Base-by-base conservation (phyloP, 2,329 filamentous ascomycete genomes). In the Albophoma yamanashiensis region DNA sequence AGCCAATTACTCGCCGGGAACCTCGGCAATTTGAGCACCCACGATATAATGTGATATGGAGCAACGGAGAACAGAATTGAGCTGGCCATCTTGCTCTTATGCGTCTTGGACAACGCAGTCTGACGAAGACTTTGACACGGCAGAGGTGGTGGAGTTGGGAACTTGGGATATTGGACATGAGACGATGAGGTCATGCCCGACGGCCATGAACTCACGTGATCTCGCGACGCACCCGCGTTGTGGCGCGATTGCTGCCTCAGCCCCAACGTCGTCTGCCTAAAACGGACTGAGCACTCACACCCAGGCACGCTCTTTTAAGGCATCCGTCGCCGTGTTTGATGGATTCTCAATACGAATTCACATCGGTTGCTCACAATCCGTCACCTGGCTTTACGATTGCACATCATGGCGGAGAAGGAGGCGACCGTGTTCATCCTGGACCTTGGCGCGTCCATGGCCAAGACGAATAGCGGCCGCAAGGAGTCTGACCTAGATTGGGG, bases 341-440 rank as follows among this genome's bases (percentile, higher is more conserved):
- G 50, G 31, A 22, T 22, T n/a, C 6, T n/a, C 22, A 22, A 15
- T 11, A 55, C 31, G 12, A n/a, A n/a, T 38, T 38, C 20, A 12
- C 50, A 55, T 22, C 31, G 14, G 31, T 5, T 22, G 31, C 31
- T 36, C 31, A n/a, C 22, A 53, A 36, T 14, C 50, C n/a, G 47
- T 9, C 31, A 22, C 25, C n/a, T 36, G 6, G 2, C 4, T 34
- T 15, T 27, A 42, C 27, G 25, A 12, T 31, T 60, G 17, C 22
- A 27, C 58, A 59, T 59, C 14, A 97, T 97, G 93, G 89, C 92
- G 14, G 87, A 89, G 63, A 99, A 99, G 73, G 91, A 97, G 77
- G 91, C 92, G 11, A 94, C 89, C 0, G 84, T 97, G 52, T 99
- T 94, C 73, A 88, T 99, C 66, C 76, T 99, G 62, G 94, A 99